A percentile compares a stretch with the other conserved stretches of the same genome.
phyloP scores from a whole-genome alignment of 1,284 basidiomycete species.

The Megacollybia platyphylla region DNA sequence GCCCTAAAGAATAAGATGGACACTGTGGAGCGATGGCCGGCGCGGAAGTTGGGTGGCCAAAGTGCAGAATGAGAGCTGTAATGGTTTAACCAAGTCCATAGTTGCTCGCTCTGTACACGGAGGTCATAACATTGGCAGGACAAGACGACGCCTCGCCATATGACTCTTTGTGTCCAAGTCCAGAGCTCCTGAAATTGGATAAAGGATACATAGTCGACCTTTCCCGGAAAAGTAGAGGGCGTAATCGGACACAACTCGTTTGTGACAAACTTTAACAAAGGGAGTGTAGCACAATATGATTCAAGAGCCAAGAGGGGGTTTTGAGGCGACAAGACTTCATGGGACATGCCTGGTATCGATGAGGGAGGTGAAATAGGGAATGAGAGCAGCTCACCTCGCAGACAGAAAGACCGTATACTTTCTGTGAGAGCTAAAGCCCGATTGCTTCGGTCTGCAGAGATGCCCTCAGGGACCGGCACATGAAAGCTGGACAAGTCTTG shows the following conservation, averaged over 20 bases:
- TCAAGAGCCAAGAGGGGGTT: conserved; percentile 34
- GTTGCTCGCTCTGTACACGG: conserved; percentile 17
- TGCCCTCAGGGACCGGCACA: conserved; percentile 10
- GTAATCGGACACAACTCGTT: conserved; percentile 33
- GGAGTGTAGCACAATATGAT: conserved; percentile 39
- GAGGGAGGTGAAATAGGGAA: neutral
- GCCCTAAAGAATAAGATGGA: conserved; percentile 63
- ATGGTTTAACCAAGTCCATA: conserved; percentile 49
- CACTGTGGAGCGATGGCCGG: conserved; percentile 59
- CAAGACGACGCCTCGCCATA: conserved; percentile 57
- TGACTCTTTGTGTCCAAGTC: conserved; percentile 64
- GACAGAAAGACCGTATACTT: conserved; percentile 49
- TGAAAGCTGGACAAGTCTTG: conserved; percentile 38
- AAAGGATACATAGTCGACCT: conserved; percentile 37
- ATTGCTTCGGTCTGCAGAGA: conserved; percentile 38
- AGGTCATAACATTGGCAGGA: conserved; percentile 34
- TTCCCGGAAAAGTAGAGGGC: conserved; percentile 19
- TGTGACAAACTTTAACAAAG: conserved; percentile 38
- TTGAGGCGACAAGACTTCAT: conserved; percentile 33
- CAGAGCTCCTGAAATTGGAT: conserved; percentile 58
- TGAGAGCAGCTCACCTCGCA: conserved; percentile 39
- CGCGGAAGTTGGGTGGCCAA: conserved; percentile 69
- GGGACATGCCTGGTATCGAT: conserved; percentile 26
- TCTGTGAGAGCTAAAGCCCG: conserved; percentile 55
- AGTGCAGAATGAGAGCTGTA: conserved; percentile 51